phyloP scores from a whole-genome alignment of 169 alveolate genomes.

The Babesia microti region DNA sequence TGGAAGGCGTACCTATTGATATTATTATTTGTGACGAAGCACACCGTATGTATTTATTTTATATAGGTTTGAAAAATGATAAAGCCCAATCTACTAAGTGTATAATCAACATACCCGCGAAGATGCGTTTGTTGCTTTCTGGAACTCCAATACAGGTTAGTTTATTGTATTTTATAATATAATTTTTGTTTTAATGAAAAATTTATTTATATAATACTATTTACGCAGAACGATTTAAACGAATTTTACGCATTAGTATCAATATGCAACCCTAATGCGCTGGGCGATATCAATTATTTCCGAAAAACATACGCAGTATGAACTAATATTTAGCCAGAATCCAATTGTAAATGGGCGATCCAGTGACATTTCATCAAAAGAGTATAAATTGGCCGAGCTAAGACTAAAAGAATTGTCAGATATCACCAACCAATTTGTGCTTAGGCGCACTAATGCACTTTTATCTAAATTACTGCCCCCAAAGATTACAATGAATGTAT shows the following conservation, averaged over 20 bases:
- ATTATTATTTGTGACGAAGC: conserved; percentile 91
- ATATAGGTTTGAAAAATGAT: conserved; percentile 75
- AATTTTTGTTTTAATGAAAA: no score
- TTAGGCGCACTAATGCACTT: conserved; percentile 75
- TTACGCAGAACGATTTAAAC: conserved; percentile 68
- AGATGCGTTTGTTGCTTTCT: conserved; percentile 72
- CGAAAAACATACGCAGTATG: conserved; percentile 58
- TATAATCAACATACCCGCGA: conserved; percentile 73
- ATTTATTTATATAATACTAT: no score
- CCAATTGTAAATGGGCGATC: conserved; percentile 78
- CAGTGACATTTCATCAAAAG: conserved; percentile 77
- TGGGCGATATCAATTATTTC: conserved; percentile 65
- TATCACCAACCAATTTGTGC: conserved; percentile 75
- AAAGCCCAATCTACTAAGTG: conserved; percentile 78
- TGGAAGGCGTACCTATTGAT: conserved; percentile 83
- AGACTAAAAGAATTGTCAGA: conserved; percentile 73
- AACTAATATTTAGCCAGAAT: conserved; percentile 12
- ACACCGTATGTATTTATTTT: conserved; percentile 57
- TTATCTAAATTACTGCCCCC: conserved; percentile 80
- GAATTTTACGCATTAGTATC: conserved; percentile 77
- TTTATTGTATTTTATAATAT: background rate
- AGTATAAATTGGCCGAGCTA: conserved; percentile 65
- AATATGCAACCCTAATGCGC: conserved; percentile 75
- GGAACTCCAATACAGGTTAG: conserved; percentile 80
- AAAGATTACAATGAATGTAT: conserved; percentile 69